Conservation (phyloP, 2,329 filamentous ascomycete genomes). For the Coniochaeta sp. region DNA sequence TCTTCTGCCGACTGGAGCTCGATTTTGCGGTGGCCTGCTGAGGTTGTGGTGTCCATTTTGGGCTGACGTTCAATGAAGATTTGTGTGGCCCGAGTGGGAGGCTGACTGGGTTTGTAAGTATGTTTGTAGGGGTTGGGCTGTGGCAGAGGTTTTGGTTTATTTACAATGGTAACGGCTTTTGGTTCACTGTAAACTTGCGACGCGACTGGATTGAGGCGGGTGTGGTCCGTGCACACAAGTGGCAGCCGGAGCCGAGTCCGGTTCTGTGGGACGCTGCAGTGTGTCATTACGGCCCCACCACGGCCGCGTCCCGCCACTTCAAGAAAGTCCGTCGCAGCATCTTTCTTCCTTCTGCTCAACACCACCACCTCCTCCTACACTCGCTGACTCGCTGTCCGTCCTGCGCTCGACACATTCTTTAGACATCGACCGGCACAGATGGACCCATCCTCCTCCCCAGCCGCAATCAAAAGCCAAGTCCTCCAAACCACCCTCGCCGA, state of each 20-base stretch:
- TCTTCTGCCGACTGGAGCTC: constrained; percentile 74
- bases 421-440: constrained; percentile 14
- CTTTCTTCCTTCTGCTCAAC: neutral
- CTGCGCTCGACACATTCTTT: neutral
- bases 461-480: constrained; percentile 33
- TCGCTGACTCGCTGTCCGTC: neutral
- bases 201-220: too few relatives aligned
- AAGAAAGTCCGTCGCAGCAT: neutral
- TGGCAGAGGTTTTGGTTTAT: neutral
- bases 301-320: neutral
- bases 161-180: neutral
- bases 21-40: constrained; percentile 59
- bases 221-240: too few relatives aligned
- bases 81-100: too few relatives aligned
- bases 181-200: neutral
- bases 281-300: neutral
- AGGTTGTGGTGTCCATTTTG: constrained; percentile 23
- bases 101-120: neutral
- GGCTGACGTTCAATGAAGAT: too few relatives aligned
- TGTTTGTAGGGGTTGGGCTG: neutral
- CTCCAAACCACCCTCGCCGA: constrained; percentile 38
- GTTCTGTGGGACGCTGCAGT: too few relatives aligned
- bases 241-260: too few relatives aligned
- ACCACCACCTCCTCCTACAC: neutral
- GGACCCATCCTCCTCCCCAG: constrained; percentile 15